Percentiles rank a stretch among this genome's conserved stretches.
These are phyloP conservation scores for Metschnikowia anglica DNA, from an alignment of 805 yeast species.

Conservation along the genomic window DNA sequence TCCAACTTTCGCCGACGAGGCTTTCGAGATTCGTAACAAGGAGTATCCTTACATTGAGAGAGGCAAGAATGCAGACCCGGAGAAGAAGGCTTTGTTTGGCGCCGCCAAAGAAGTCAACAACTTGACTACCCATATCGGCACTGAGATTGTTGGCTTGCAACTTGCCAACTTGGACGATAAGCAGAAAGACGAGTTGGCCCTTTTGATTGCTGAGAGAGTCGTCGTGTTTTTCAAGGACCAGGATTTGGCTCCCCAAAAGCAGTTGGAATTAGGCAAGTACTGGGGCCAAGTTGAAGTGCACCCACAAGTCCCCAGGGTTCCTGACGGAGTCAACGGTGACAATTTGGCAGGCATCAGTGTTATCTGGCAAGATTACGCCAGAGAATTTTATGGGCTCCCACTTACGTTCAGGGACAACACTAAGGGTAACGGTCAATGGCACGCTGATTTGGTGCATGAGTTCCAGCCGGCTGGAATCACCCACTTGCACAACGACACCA, in stretches of 20 bases:
- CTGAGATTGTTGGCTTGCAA: conserved; percentile 33
- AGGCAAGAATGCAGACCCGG: conserved; percentile 31
- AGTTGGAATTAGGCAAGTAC: conserved; percentile 31
- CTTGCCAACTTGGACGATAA: conserved; percentile 29
- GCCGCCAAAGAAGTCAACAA: conserved; percentile 32
- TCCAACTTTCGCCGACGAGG: conserved; percentile 30
- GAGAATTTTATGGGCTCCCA: conserved; percentile 24
- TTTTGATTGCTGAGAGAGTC: conserved; percentile 31
- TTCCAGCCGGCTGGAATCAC: conserved; percentile 57
- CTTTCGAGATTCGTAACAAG: conserved; percentile 23
- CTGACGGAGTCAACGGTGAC: conserved; percentile 16
- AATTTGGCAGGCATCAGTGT: conserved; percentile 27
- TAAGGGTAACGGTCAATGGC: conserved; percentile 29
- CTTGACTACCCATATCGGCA: conserved; percentile 33
- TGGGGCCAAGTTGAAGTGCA: conserved; percentile 32
- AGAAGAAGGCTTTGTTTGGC: conserved; percentile 31
- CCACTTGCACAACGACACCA: conserved; percentile 50
- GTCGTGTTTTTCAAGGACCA: conserved; percentile 33
- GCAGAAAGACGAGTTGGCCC: conserved; percentile 33
- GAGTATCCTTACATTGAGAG: conserved; percentile 28
- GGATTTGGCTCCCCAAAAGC: conserved; percentile 32
- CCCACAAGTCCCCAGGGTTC: conserved; percentile 22
- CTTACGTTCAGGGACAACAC: conserved; percentile 30
- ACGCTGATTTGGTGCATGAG: conserved; percentile 57
- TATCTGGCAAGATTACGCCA: conserved; percentile 33